phyloP scores from a whole-genome alignment of 192 early-diverging fungal species.

The Gryganskiella cystojenkinii region DNA sequence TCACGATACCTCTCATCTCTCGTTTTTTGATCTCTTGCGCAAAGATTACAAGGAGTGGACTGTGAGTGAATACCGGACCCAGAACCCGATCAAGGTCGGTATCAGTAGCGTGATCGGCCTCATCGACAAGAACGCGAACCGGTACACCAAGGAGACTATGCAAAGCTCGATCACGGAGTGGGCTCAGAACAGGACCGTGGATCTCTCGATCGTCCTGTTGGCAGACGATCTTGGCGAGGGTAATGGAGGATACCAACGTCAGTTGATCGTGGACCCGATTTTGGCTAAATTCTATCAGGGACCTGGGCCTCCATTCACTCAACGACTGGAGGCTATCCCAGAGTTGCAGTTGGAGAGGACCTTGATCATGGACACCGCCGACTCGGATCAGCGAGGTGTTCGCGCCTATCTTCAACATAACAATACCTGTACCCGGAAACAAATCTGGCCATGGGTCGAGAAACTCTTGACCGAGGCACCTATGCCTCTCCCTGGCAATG shows the following conservation, averaged over 20 bases:
- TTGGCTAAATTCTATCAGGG: conserved; percentile 10
- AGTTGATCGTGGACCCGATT: conserved; percentile 60
- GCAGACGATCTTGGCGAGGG: conserved; percentile 70
- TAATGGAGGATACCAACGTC: conserved; percentile 65
- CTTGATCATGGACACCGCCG: conserved; percentile 7
- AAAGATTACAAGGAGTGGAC: conserved; percentile 85
- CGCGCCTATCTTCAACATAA: conserved; percentile 63
- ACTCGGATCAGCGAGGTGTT: conserved; percentile 12
- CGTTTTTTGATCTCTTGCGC: conserved; percentile 62
- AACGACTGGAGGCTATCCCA: conserved; percentile 42
- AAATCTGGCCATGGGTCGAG: conserved; percentile 65
- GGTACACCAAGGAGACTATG: conserved; percentile 54
- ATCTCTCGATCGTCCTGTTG: conserved; percentile 57
- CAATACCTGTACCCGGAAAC: conserved; percentile 67
- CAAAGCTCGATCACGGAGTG: conserved; percentile 39
- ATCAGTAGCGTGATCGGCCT: conserved; percentile 69
- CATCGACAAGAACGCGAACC: conserved; percentile 58
- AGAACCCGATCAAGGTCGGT: conserved; percentile 59
- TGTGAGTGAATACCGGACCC: conserved; percentile 52
- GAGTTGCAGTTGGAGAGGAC: conserved; percentile 45
- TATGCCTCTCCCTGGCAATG: background rate
- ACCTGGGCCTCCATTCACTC: conserved; percentile 18
- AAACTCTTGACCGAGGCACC: conserved; percentile 22
- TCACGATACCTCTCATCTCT: conserved; percentile 57
- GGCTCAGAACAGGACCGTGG: conserved; percentile 55